A percentile compares a stretch with the other conserved stretches of the same genome.
These are phyloP conservation scores for Pichia deserticola DNA, from an alignment of 805 yeast species.

Conservation along the genomic window DNA sequence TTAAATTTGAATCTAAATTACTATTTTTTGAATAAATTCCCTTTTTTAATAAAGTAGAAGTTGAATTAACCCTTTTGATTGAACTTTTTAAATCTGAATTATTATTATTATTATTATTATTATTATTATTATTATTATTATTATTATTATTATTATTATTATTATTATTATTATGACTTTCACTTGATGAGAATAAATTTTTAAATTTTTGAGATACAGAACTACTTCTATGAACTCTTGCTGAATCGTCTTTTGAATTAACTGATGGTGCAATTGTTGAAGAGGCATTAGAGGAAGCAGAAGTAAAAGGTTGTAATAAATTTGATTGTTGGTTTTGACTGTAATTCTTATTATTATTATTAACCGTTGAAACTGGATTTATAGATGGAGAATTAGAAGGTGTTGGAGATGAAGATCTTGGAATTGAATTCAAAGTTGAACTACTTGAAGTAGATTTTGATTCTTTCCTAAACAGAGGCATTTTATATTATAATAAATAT, in stretches of 20 bases:
- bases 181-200: constrained; percentile 18
- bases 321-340: background rate
- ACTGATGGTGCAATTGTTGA: background rate
- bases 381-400: background rate
- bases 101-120: background rate
- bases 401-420: background rate
- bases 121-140: background rate
- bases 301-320: background rate
- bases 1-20: background rate
- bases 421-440: background rate
- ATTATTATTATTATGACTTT: background rate
- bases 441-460: constrained; percentile 1
- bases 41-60: background rate
- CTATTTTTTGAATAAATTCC: background rate
- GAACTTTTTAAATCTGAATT: background rate
- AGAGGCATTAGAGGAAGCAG: background rate
- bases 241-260: background rate
- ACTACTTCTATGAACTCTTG: constrained; percentile 16
- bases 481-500: too few species aligned
- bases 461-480: constrained; percentile 12
- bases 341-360: background rate
- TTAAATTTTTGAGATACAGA: constrained; percentile 28
- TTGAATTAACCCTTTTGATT: constrained; percentile 1
- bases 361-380: background rate
- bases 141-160: background rate